Evolutionary conservation across 768 basidiomycete species (phyloP), one percentile per base, ranked within the genome.

Genomic region (Termitomyces sp.): DNA sequence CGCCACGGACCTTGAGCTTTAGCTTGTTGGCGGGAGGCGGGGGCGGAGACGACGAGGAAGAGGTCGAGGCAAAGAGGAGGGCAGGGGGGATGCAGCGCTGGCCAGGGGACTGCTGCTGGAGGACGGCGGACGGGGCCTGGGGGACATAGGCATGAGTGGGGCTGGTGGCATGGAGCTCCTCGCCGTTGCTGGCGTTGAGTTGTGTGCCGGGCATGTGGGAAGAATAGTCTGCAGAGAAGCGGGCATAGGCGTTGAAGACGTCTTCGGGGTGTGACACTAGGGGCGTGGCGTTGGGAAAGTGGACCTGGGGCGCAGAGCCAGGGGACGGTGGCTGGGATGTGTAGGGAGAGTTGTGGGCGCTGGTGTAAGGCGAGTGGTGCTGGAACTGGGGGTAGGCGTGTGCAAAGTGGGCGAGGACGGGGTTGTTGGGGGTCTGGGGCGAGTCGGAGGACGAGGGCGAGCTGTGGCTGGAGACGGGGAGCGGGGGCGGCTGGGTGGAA

Each of bases 171-270:
- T 62, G 58, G 48, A 64, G 70, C 53, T 76, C 77, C 42, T 75
- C 75, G 26, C 70, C 69, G 5, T 67, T 66, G 12, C 72, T 72
- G 22, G 69, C 71, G 51, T 75, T 75, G 58, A 70, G 74, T 59
- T 77, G 74, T 1, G 85, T 79, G 26, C 83, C 85, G 0, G 86
- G 87, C 74, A 89, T 77, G 13, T 79, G 76, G 0, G 79, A 77
- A 0, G 81, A 81, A 68, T 85, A 89, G 58, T 88, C 86, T 3
- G 72, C 71, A 0, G 77, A 71, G 31, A 87, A 89, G 43, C 84
- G 82, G 14, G 86, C 83, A 61, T 88, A 89, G 1, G 82, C 68
- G 65, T 86, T 88, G 73, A 89, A 88, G 1, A 83, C 83, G 1
- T 87, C 84, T 60, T 80, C 75, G 14, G 74, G 73, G 51, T 71